Conservation (phyloP, 352 stramenopile genomes). For the Pythium coloratum region DNA sequence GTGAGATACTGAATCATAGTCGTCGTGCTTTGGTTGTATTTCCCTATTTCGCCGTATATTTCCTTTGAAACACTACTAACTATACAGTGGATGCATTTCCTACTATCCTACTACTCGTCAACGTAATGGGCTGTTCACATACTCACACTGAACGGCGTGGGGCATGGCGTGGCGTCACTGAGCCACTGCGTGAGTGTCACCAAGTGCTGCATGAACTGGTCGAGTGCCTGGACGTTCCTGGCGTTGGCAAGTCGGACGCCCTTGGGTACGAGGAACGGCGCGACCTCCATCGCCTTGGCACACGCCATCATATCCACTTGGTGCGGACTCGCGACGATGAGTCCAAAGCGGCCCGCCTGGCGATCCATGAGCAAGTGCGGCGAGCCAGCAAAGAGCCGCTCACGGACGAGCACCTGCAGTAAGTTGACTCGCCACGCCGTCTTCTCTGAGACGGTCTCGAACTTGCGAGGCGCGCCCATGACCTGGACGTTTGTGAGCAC, state of each 20-base stretch:
- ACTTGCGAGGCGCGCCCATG: constrained; percentile 51
- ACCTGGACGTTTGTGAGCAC: constrained; percentile 62
- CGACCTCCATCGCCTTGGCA: constrained; percentile 48
- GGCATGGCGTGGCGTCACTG: constrained; percentile 46
- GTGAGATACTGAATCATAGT: neutral
- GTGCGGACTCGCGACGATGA: constrained; percentile 62
- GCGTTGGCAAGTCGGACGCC: constrained; percentile 57
- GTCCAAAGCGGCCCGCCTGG: constrained; percentile 45
- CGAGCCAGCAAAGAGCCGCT: constrained; percentile 49
- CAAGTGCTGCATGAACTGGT: constrained; percentile 58
- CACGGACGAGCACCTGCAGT: constrained; percentile 56
- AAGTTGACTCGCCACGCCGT: constrained; percentile 51
- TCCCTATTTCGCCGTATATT: constrained; percentile 1
- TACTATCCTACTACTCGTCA: too few species aligned
- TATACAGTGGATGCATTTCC: constrained; percentile 3
- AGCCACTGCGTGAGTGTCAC: constrained; percentile 57
- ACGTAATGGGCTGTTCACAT: constrained; percentile 25
- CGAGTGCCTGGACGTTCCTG: constrained; percentile 38
- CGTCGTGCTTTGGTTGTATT: neutral
- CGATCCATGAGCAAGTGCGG: constrained; percentile 45
- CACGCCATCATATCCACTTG: constrained; percentile 54
- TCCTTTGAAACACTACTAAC: neutral
- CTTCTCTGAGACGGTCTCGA: constrained; percentile 53
- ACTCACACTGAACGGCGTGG: constrained; percentile 54
- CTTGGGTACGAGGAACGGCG: constrained; percentile 62